Evolutionary conservation across 345 rosid species (phyloP).

Genomic region (Trapa bicornis): DNA sequence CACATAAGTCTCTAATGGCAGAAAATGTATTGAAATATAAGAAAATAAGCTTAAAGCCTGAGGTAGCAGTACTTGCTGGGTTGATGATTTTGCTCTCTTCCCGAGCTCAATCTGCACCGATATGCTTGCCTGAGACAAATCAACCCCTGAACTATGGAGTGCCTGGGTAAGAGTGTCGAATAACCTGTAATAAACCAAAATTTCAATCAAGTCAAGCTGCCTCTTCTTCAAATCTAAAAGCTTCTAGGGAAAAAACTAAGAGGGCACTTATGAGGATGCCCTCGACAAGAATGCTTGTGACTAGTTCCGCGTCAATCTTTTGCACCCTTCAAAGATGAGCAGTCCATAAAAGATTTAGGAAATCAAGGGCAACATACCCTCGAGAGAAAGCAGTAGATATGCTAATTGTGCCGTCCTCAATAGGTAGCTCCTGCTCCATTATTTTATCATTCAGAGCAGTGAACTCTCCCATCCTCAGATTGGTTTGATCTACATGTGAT

Average conservation of each 20-base stretch:
- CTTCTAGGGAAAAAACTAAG: neutral
- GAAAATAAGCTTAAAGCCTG: neutral
- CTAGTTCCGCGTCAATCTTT: neutral
- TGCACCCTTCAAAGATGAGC: neutral
- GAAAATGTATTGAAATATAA: neutral
- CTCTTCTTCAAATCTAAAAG: neutral
- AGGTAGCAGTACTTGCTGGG: conserved; percentile 22
- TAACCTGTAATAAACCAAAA: conserved; percentile 36
- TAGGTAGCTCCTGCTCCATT: conserved; percentile 36
- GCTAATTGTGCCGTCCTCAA: conserved; percentile 69
- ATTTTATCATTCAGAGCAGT: conserved; percentile 32
- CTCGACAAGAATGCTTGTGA: neutral
- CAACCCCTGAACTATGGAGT: conserved; percentile 77
- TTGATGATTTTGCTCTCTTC: conserved; percentile 29
- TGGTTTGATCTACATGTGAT: conserved; percentile 16
- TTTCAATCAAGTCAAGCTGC: neutral
- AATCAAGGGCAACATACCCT: conserved; percentile 37
- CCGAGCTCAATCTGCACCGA: conserved; percentile 84
- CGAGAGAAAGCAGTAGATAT: conserved; percentile 78
- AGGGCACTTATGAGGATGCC: neutral
- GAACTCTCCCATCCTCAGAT: conserved; percentile 18
- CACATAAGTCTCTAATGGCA: neutral
- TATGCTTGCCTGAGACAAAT: conserved; percentile 71
- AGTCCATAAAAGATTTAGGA: neutral
- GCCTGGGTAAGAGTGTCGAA: conserved; percentile 66